phyloP scores from a whole-genome alignment of 192 early-diverging fungal genomes.

The Backusella morwellensis region DNA sequence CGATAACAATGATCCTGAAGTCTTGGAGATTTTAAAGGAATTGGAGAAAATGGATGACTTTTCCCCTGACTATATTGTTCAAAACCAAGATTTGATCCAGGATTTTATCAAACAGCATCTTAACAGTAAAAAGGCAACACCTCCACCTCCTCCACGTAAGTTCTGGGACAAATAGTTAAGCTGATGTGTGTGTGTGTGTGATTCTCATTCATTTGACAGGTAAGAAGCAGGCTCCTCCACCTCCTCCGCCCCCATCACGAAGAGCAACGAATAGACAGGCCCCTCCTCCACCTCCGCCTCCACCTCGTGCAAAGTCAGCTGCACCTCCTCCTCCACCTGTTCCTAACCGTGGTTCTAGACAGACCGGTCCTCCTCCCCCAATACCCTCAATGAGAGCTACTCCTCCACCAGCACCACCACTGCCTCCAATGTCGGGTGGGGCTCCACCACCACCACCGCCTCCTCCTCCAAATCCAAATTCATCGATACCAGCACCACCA shows the following conservation, averaged over 20 bases:
- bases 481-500: background rate
- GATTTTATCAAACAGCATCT: conserved; percentile 61
- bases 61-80: conserved; percentile 53
- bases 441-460: background rate
- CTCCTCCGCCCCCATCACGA: conserved; percentile 23
- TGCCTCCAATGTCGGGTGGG: background rate
- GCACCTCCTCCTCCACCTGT: conserved; percentile 29
- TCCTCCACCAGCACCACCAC: conserved; percentile 12
- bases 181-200: background rate
- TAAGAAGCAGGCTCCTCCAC: conserved; percentile 37
- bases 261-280: conserved; percentile 19
- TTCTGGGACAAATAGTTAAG: background rate
- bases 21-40: conserved; percentile 64
- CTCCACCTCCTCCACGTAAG: background rate
- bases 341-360: conserved; percentile 15
- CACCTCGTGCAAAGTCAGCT: conserved; percentile 25
- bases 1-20: conserved; percentile 66
- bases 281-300: conserved; percentile 29
- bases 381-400: background rate
- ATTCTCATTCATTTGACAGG: background rate
- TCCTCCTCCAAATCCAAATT: background rate
- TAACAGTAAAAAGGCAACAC: background rate
- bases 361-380: conserved; percentile 16
- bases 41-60: conserved; percentile 59
- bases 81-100: conserved; percentile 64